Percentiles rank a stretch among this genome's conserved stretches.
phyloP scores from a whole-genome alignment of 345 rosid species.

The Salix dunnii region DNA sequence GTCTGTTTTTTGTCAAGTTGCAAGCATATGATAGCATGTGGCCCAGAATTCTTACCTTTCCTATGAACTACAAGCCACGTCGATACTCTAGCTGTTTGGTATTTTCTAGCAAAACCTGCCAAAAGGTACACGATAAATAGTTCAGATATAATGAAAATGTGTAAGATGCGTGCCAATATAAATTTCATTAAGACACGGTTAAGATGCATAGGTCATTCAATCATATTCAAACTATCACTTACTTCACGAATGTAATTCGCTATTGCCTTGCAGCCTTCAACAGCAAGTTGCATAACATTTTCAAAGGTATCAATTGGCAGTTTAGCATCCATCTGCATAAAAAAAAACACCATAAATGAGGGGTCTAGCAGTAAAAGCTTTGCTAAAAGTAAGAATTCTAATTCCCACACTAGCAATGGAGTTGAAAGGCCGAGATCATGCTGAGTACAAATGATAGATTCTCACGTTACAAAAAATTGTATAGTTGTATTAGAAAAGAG shows the following conservation, averaged over 20 bases:
- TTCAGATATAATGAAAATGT: not conserved
- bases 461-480: too few species aligned
- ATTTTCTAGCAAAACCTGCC: slow-evolving; percentile 68
- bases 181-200: not conserved
- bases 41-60: not conserved
- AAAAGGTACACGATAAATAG: not conserved
- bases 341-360: not conserved
- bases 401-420: not conserved
- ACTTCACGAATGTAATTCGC: slow-evolving; percentile 75
- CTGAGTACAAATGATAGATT: too few species aligned
- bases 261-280: slow-evolving; percentile 84
- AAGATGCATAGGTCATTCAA: not conserved
- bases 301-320: slow-evolving; percentile 70
- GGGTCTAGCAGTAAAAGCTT: not conserved
- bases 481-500: too few species aligned
- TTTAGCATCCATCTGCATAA: slow-evolving; percentile 87
- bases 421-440: not conserved
- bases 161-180: not conserved
- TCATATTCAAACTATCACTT: slow-evolving; percentile 6
- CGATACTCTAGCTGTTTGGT: slow-evolving; percentile 76
- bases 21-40: not conserved
- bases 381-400: not conserved
- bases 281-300: slow-evolving; percentile 79
- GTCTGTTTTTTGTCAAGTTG: not conserved
- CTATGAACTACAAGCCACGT: slow-evolving; percentile 43